Conservation (phyloP, 1,284 basidiomycete species). For the Ustilago crameri region DNA sequence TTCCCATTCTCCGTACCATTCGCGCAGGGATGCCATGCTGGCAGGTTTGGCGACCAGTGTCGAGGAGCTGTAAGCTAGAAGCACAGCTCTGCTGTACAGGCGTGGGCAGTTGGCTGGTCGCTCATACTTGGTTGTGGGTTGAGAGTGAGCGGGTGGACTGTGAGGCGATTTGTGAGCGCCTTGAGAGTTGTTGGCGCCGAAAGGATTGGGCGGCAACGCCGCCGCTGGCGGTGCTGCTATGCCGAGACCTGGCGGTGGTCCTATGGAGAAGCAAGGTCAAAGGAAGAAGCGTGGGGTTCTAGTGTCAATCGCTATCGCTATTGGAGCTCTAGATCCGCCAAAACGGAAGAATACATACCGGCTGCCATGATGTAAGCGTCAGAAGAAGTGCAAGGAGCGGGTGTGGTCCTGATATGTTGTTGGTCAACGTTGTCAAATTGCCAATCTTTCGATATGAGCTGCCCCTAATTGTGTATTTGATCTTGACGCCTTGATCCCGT, state of each 20-base stretch:
- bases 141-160: constrained; percentile 4
- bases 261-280: constrained; percentile 1
- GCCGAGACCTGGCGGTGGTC: constrained; percentile 52
- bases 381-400: constrained; percentile 17
- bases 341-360: constrained; percentile 13
- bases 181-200: constrained; percentile 31
- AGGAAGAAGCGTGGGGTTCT: neutral
- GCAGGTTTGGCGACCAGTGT: constrained; percentile 78
- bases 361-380: constrained; percentile 33
- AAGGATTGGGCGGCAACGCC: constrained; percentile 48
- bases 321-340: neutral
- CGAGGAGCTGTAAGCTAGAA: constrained; percentile 78
- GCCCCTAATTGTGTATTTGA: no score
- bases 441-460: constrained; percentile 4
- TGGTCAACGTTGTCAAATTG: constrained; percentile 20
- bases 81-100: constrained; percentile 40
- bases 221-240: constrained; percentile 39
- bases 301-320: neutral
- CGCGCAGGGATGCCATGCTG: constrained; percentile 81
- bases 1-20: constrained; percentile 78
- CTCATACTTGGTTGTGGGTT: constrained; percentile 19
- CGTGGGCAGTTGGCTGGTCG: constrained; percentile 43
- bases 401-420: constrained; percentile 23
- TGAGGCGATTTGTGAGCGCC: constrained; percentile 19
- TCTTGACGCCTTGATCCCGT: no score